Percentiles rank a stretch among this genome's conserved stretches.
Evolutionary conservation across 2,329 filamentous ascomycete genomes (phyloP).

Genomic region (Aspergillus phoenicis): DNA sequence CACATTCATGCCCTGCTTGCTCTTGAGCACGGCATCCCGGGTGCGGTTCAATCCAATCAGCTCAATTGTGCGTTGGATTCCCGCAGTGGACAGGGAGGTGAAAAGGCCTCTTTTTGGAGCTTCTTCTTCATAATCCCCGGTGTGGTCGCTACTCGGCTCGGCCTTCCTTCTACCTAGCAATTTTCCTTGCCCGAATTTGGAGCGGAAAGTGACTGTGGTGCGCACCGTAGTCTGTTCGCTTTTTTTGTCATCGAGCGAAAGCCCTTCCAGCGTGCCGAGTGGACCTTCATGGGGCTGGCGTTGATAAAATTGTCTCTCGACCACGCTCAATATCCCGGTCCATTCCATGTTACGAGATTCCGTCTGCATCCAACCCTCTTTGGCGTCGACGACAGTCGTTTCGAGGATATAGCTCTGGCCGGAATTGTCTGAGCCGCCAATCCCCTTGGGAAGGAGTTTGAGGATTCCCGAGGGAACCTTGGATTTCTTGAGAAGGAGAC

Average conservation of each 20-base stretch:
- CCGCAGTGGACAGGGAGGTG: constrained; percentile 60
- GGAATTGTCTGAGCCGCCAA: constrained; percentile 60
- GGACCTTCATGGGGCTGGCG: constrained; percentile 42
- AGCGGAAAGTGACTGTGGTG: constrained; percentile 64
- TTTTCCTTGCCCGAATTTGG: constrained; percentile 61
- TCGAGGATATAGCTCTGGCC: constrained; percentile 67
- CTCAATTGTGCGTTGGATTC: constrained; percentile 66
- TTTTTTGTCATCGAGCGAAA: constrained; percentile 41
- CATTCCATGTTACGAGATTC: constrained; percentile 67
- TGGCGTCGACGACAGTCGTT: constrained; percentile 62
- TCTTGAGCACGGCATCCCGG: constrained; percentile 62
- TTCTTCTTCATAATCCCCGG: constrained; percentile 52
- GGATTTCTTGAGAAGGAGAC: constrained; percentile 65
- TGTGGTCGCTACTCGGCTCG: constrained; percentile 38
- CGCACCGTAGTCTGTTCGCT: constrained; percentile 58
- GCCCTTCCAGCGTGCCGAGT: constrained; percentile 27
- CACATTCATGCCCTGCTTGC: constrained; percentile 67
- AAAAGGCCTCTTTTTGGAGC: constrained; percentile 59
- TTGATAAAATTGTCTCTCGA: constrained; percentile 62
- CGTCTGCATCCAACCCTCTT: constrained; percentile 67
- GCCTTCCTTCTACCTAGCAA: constrained; percentile 48
- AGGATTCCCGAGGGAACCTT: constrained; percentile 64
- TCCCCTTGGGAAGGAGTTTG: constrained; percentile 62
- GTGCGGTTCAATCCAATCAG: constrained; percentile 63
- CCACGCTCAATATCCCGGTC: constrained; percentile 65